Percentiles rank a stretch among this genome's conserved stretches.
Evolutionary conservation across 2,329 filamentous ascomycete species (phyloP).

Genomic region (Fusarium azukiicola): DNA sequence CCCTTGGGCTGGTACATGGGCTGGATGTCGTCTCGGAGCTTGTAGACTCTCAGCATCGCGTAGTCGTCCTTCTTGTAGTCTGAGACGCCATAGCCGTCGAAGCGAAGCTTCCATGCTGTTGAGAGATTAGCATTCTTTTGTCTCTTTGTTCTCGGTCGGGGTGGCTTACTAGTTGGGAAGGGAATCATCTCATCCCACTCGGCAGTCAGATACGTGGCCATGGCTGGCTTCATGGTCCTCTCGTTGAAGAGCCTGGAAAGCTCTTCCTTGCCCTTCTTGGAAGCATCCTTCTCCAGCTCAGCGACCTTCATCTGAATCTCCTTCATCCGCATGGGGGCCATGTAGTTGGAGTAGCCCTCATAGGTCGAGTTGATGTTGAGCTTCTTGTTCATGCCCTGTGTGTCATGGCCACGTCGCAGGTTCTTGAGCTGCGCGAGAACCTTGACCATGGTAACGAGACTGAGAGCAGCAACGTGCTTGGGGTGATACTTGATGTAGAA

Average conservation of each 20-base stretch:
- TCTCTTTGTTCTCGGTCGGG: not conserved
- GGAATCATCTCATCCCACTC: constrained; percentile 51
- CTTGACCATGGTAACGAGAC: constrained; percentile 41
- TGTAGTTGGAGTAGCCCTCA: constrained; percentile 48
- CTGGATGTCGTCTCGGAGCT: constrained; percentile 19
- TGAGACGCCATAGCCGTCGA: constrained; percentile 40
- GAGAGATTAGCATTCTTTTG: not conserved
- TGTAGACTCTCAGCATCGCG: not conserved
- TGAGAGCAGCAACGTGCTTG: constrained; percentile 38
- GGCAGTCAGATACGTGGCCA: constrained; percentile 46
- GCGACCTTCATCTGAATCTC: constrained; percentile 36
- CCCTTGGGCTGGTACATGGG: constrained; percentile 30
- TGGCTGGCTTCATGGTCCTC: constrained; percentile 19
- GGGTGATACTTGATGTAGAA: constrained; percentile 34
- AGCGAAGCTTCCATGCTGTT: constrained; percentile 37
- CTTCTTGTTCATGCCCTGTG: constrained; percentile 40
- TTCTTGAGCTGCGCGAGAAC: constrained; percentile 44
- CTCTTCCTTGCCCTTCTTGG: constrained; percentile 19
- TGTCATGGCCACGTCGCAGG: constrained; percentile 39
- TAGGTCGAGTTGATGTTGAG: constrained; percentile 31
- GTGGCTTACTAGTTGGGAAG: constrained; percentile 41
- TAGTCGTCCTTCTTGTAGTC: constrained; percentile 23
- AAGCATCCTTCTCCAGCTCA: constrained; percentile 13
- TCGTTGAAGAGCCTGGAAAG: constrained; percentile 8
- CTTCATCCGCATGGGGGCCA: constrained; percentile 44